phyloP scores from a whole-genome alignment of 1,284 basidiomycete species.

The Schizopora paradoxa region DNA sequence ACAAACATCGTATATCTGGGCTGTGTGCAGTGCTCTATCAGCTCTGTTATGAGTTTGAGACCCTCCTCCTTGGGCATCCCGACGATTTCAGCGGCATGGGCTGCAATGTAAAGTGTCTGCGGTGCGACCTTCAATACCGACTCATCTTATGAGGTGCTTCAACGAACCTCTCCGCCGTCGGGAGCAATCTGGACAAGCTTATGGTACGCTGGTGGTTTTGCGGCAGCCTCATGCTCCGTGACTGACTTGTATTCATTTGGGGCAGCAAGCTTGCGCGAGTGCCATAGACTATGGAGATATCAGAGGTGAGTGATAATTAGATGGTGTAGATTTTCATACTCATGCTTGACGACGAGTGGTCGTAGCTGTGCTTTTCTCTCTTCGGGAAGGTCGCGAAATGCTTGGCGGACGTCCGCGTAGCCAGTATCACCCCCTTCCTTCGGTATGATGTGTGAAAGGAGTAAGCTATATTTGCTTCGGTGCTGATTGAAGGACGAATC shows the following conservation, averaged over 20 bases:
- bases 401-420: constrained; percentile 26
- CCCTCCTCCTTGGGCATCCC: constrained; percentile 24
- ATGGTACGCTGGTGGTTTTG: constrained; percentile 24
- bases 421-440: constrained; percentile 25
- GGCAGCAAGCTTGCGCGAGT: constrained; percentile 23
- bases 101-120: constrained; percentile 26
- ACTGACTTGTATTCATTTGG: constrained; percentile 22
- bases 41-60: constrained; percentile 23
- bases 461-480: constrained; percentile 25
- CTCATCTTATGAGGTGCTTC: not conserved
- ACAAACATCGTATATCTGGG: constrained; percentile 24
- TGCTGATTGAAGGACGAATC: constrained; percentile 27
- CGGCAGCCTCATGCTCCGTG: constrained; percentile 21
- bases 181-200: constrained; percentile 24
- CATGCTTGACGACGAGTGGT: constrained; percentile 25
- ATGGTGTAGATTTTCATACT: constrained; percentile 9
- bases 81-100: constrained; percentile 24
- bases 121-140: too few relatives aligned
- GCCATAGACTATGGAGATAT: constrained; percentile 17
- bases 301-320: not conserved
- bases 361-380: constrained; percentile 24
- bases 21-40: constrained; percentile 25
- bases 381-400: constrained; percentile 23
- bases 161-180: constrained; percentile 21
- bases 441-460: constrained; percentile 27